Percentiles rank a stretch among this genome's conserved stretches.
Conservation (phyloP, 345 rosid genomes). For the Eucalyptus regnans region DNA sequence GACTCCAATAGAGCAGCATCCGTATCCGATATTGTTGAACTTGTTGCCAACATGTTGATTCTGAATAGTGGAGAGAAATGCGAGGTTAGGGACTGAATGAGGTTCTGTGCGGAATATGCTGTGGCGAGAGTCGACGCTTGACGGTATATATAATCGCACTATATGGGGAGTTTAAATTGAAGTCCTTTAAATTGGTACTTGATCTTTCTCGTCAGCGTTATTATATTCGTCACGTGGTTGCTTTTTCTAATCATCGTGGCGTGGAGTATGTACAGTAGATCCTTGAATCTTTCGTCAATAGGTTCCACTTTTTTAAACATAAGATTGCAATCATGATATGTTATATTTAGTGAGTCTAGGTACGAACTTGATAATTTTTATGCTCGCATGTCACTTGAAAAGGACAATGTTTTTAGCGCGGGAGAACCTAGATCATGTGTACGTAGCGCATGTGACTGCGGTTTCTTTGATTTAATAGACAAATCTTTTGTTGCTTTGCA, state of each 20-base stretch:
- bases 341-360: background rate
- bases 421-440: background rate
- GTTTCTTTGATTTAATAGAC: background rate
- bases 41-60: background rate
- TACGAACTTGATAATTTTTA: background rate
- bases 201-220: background rate
- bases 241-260: background rate
- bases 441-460: background rate
- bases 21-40: background rate
- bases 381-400: background rate
- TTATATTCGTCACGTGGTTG: background rate
- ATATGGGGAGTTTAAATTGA: background rate
- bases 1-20: background rate
- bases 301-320: background rate
- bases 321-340: background rate
- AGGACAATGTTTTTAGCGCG: background rate
- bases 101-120: background rate
- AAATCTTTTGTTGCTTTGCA: background rate
- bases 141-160: background rate
- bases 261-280: background rate
- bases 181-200: background rate
- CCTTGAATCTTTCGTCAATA: background rate
- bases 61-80: background rate
- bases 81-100: background rate
- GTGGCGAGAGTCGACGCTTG: background rate